Base-by-base conservation (phyloP, 352 stramenopile species). In the Globisporangium irregulare region DNA sequence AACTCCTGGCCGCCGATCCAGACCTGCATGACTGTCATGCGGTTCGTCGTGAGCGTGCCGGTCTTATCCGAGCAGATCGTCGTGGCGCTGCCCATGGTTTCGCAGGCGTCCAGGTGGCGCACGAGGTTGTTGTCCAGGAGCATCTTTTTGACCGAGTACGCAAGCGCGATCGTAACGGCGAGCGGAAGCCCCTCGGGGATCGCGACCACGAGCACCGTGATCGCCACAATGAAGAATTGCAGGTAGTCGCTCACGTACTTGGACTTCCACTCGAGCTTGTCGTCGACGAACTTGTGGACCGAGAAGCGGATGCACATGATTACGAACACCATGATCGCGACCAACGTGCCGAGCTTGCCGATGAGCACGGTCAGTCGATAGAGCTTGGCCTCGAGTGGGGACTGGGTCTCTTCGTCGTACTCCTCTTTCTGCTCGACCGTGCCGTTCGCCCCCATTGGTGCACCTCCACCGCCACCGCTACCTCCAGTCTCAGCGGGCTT, bases 61-160 rank as follows among this genome's bases (percentile, higher is more conserved):
- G 96, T 99, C 78, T 97, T 98, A 78, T 98, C 95, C 1, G 92
- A 97, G 69, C 94, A 99, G 73, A 99, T 98, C 12, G 94, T 98
- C 2, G 96, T 99, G 22, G 96, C 96, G 69, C 85, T 97, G 69
- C 97, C 96, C 81, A 99, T 96, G 48, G 96, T 98, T 75, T 97
- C 92, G 69, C 87, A 96, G 0, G 87, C 87, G 46, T 94, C 84
- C 55, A 98, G 67, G 73, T 97, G 86, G 22, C 86, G 88, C 56
- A 97, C 91, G 12, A 97, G 81, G 68, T 95, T 96, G 74, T 97
- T 97, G 68, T 97, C 89, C 15, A 66, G 67, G 41, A 95, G 78
- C 90, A 99, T 99, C 48, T 91, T 90, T 78, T 90, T 93, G 24
- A 94, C 91, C 18, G 94, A 99, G 74, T 98, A 99, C 2, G 97